Evolutionary conservation across 345 rosid species (phyloP), one percentile per base, ranked within the genome.

Genomic region (Conringia planisiliqua): DNA sequence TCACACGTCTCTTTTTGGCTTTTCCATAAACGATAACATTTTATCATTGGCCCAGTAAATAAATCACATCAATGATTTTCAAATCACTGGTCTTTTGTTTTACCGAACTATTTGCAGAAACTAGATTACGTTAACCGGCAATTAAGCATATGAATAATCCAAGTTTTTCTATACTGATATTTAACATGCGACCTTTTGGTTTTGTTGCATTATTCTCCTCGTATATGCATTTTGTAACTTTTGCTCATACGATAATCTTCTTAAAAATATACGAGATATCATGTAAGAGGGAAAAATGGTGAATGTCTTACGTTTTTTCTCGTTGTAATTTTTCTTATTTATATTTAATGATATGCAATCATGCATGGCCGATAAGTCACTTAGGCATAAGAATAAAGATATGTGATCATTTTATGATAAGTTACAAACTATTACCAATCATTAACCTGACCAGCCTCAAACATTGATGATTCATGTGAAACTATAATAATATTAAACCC

Each of bases 381-480:
- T 51, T 22, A n/a, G 57, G 64, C 64, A 7, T 47, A 44, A 6
- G n/a, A 59, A 59, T 46, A 32, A 44, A 56, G 1, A 2, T 27
- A 14, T 30, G 33, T 52, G 30, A 47, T 38, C 4, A 46, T 11
- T 29, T 30, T 22, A 4, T 27, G 46, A 75, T 29, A 32, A 54
- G 54, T 62, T 61, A 20, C 10, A 4, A 56, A 62, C 63, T 54
- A 63, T 64, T 54, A 22, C 39, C 59, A 65, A 74, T 74, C 60
- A 74, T 74, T 66, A 48, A 68, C 38, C 43, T 50, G 56, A 22
- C 14, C 40, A 61, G 27, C 48, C 55, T 50, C 33, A 42, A 20
- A 75, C 39, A 68, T 40, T 16, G 35, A 63, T 68, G 79, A 68
- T 29, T 62, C 42, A 24, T 64, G 29, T 76, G 71, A 70, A 69